Evolutionary conservation across 1,284 basidiomycete genomes (phyloP), one percentile per base, ranked within the genome.

Genomic region (Exobasidium cylindrosporum): DNA sequence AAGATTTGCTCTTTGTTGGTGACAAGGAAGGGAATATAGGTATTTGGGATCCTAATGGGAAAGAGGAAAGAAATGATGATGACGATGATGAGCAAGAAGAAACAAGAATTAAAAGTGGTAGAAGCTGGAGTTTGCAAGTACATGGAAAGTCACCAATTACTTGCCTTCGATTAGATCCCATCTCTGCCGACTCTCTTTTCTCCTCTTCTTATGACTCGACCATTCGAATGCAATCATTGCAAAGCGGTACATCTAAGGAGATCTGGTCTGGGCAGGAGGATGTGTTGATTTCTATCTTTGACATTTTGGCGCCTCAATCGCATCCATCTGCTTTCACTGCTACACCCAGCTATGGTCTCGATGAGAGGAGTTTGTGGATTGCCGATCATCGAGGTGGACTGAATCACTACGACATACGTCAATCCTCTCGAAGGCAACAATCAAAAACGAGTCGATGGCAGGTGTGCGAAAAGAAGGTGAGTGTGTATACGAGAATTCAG

Each of bases 381-480:
- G 74, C 71, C n/a, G 77, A 79, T 56, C 76, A 79, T 43, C 65
- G 72, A 23, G 77, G 77, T 4, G 77, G 76, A 0, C 49, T 79
- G 17, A 55, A 70, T 4, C 70, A 74, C 56, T 59, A 76, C n/a
- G 77, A 79, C 26, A n/a, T 72, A 35, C 66, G 77, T 23, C 66
- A 69, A 43, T 60, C 57, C 26, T 50, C 45, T 4, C 60, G 68
- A 2, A 32, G 63, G 2, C 58, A 66, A 10, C 7, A 23, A 21
- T 11, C 21, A 17, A n/a, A 29, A 35, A 49, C 49, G 21, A 46
- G 47, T 40, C 60, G 77, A 14, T 79, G 77, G 77, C 76, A 78
- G 57, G 68, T 77, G 10, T 72, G 70, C 62, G 76, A 79, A 40
- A 78, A 78, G 59, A 79, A 72, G 65, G 35, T 40, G 35, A 17